phyloP scores from a whole-genome alignment of 2,329 filamentous ascomycete genomes.

The Aspergillus fructus region DNA sequence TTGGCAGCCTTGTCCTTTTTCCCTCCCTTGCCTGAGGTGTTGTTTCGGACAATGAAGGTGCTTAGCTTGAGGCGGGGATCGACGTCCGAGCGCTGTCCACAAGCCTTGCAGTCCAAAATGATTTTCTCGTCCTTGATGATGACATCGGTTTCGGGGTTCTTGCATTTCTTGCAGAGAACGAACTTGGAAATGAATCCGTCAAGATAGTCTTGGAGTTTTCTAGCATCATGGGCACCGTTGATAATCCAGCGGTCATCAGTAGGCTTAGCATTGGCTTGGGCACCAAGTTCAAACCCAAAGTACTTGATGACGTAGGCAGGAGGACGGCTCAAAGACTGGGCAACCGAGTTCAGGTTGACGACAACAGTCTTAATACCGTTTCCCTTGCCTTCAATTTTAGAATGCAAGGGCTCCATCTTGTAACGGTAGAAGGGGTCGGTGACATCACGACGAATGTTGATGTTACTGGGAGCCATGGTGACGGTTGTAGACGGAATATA shows the following conservation, averaged over 20 bases:
- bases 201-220: constrained; percentile 95
- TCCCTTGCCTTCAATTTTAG: constrained; percentile 99
- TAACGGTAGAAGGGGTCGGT: constrained; percentile 99
- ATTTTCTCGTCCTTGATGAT: constrained; percentile 92
- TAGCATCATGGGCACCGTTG: constrained; percentile 93
- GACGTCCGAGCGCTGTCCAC: constrained; percentile 87
- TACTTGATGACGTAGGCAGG: constrained; percentile 98
- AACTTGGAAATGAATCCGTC: constrained; percentile 99
- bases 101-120: constrained; percentile 96
- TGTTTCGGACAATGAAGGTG: constrained; percentile 95
- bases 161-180: constrained; percentile 99
- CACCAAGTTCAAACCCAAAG: constrained; percentile 97
- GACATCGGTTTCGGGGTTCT: constrained; percentile 97
- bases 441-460: constrained; percentile 98
- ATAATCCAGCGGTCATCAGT: constrained; percentile 99
- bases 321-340: constrained; percentile 85
- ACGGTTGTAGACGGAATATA: constrained; percentile 40
- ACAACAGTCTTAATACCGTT: constrained; percentile 99
- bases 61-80: constrained; percentile 94
- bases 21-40: constrained; percentile 75
- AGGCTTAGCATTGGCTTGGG: constrained; percentile 97
- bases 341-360: constrained; percentile 93
- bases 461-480: constrained; percentile 76
- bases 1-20: constrained; percentile 98
- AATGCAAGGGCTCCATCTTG: constrained; percentile 99